phyloP scores from a whole-genome alignment of 768 basidiomycete genomes.

The Pleurotus giganteus region DNA sequence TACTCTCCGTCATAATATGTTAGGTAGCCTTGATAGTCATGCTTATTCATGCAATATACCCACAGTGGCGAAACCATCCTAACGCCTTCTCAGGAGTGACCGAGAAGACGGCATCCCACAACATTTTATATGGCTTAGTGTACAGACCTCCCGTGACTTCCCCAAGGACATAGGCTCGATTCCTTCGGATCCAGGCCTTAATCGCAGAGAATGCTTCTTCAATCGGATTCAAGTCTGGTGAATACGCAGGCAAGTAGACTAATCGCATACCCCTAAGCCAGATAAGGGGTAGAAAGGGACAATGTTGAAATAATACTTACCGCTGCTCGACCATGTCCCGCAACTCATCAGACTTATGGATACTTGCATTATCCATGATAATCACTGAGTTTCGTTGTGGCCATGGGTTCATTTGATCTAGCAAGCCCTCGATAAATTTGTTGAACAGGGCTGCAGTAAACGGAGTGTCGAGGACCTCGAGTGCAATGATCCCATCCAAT shows the following conservation, averaged over 20 bases:
- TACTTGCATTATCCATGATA: conserved; percentile 36
- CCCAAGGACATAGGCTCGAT: neutral
- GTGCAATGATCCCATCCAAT: conserved; percentile 30
- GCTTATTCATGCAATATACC: conserved; percentile 11
- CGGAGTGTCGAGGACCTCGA: conserved; percentile 25
- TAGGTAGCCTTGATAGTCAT: too few relatives aligned
- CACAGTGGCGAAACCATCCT: conserved; percentile 22
- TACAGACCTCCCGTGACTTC: conserved; percentile 14
- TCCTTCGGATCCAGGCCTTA: conserved; percentile 19
- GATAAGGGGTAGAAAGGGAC: neutral
- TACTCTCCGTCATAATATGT: too few relatives aligned
- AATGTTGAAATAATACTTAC: conserved; percentile 18
- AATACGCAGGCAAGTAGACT: conserved; percentile 11
- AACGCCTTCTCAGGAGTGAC: conserved; percentile 16
- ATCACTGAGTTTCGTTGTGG: conserved; percentile 32
- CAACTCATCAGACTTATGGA: conserved; percentile 29
- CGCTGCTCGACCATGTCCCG: conserved; percentile 26
- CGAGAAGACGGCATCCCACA: conserved; percentile 19
- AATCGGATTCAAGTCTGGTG: conserved; percentile 11
- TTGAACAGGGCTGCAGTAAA: conserved; percentile 25
- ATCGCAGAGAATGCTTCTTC: conserved; percentile 23
- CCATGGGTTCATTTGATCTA: conserved; percentile 35
- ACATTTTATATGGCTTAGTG: conserved; percentile 17
- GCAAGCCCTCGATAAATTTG: conserved; percentile 29
- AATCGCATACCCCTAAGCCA: conserved; percentile 11